Evolutionary conservation across 352 stramenopile species (phyloP).

Genomic region (Thalassiosira sp.): DNA sequence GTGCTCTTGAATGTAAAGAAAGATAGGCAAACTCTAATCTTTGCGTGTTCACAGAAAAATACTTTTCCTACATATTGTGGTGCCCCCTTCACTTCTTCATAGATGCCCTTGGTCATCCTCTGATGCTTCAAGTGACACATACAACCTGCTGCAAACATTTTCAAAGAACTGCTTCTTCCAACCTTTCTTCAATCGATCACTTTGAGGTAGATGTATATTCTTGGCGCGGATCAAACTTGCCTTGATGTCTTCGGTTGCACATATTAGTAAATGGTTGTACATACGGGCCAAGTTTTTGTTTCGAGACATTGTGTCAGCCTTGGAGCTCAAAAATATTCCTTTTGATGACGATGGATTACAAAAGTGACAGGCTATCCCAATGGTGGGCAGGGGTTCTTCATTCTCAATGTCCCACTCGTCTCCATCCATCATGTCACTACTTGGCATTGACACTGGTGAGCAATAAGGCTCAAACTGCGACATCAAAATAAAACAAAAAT

Average conservation of each 20-base stretch:
- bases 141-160: constrained; percentile 20
- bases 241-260: constrained; percentile 34
- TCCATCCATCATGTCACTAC: constrained; percentile 8
- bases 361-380: constrained; percentile 31
- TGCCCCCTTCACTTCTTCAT: too few relatives aligned
- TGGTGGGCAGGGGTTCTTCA: constrained; percentile 14
- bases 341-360: constrained; percentile 24
- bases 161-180: constrained; percentile 48
- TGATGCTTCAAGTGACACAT: constrained; percentile 2
- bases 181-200: constrained; percentile 30
- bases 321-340: constrained; percentile 37
- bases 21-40: too few relatives aligned
- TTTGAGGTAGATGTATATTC: constrained; percentile 36
- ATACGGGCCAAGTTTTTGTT: constrained; percentile 43
- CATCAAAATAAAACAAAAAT: constrained; percentile 39
- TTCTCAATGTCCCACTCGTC: constrained; percentile 27
- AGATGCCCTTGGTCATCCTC: too few relatives aligned
- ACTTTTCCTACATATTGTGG: too few relatives aligned
- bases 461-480: constrained; percentile 29
- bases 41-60: too few relatives aligned
- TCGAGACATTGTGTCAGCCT: constrained; percentile 26
- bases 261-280: constrained; percentile 36
- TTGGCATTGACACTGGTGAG: constrained; percentile 6
- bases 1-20: too few relatives aligned
- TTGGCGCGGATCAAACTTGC: constrained; percentile 21